Evolutionary conservation across 1,284 basidiomycete species (phyloP), one percentile per base, ranked within the genome.

Genomic region (Melampsora abietis-canadensis): DNA sequence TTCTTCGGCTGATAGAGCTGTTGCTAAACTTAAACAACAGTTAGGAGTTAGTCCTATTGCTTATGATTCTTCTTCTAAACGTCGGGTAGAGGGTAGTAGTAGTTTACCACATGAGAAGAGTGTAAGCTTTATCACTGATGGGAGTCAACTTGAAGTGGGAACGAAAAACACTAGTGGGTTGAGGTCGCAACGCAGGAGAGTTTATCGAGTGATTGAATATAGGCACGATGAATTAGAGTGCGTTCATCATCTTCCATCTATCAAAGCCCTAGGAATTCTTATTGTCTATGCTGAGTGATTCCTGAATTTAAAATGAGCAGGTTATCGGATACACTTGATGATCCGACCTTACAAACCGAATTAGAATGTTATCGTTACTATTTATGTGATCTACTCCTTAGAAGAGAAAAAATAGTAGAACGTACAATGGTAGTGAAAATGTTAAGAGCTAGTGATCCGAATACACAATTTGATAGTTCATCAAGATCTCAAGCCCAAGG

Each of bases 1-100:
- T 12, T 46, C 70, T n/a, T 65, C 70, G 21, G 27, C 63, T 19
- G 63, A 73, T 66, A 63, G 54, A 19, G 62, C 70, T 10, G 70
- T 73, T 27, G 63, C 63, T 15, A 73, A 59, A 62, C 62, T 73
- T 40, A 66, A 73, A 17, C 63, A 66, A 21, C 70, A 66, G n/a
- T 46, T 66, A 17, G 70, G 62, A 19, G 54, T 40, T 10, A 57
- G 48, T n/a, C 62, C 47, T 21, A 21, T 63, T n/a, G 44, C 70
- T 27, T 30, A 21, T 46, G 63, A 66, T 15, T 24, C 51, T 21
- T 30, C 47, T 46, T 31, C 12, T 27, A 66, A 48, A n/a, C 44
- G 65, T 14, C 34, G 68, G 24, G 14, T 37, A 15, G 68, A 69
- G 19, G 31, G 14, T 14, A 27, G 51, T 19, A 34, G 19, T n/a